phyloP scores from a whole-genome alignment of 2,329 filamentous ascomycete species.

The Daldinia sp. region DNA sequence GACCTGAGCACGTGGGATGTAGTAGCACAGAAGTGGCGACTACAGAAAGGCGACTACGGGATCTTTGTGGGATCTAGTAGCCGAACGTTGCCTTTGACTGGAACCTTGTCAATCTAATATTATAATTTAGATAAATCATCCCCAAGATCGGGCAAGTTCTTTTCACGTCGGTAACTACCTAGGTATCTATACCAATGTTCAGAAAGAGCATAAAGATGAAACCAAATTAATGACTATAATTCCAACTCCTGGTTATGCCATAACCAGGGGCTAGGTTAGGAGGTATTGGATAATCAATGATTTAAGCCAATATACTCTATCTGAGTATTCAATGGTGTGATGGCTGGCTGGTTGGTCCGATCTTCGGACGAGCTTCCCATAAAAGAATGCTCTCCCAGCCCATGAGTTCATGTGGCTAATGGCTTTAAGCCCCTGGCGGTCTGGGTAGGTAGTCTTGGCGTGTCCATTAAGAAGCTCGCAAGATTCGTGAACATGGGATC shows the following conservation, averaged over 20 bases:
- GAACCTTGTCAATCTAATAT: conserved; percentile 48
- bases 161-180: not conserved
- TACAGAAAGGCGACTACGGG: conserved; percentile 59
- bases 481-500: not conserved
- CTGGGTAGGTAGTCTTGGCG: not conserved
- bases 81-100: conserved; percentile 58
- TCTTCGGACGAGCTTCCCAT: not conserved
- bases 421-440: not conserved
- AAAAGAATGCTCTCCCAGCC: not conserved
- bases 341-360: not conserved
- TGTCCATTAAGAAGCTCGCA: not conserved
- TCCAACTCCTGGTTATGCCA: not conserved
- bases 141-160: not conserved
- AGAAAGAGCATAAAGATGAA: not conserved
- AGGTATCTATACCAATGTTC: no score
- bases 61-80: conserved; percentile 62
- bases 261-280: not conserved
- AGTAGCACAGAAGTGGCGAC: conserved; percentile 69
- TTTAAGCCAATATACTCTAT: not conserved
- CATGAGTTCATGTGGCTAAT: not conserved
- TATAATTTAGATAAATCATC: not conserved
- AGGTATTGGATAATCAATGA: not conserved
- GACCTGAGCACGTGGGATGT: conserved; percentile 76
- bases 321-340: not conserved
- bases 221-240: not conserved